A percentile compares a stretch with the other conserved stretches of the same genome.
These are phyloP conservation scores for Penicillium concentricum DNA, from an alignment of 2,329 filamentous ascomycete species.

Conservation along the genomic window DNA sequence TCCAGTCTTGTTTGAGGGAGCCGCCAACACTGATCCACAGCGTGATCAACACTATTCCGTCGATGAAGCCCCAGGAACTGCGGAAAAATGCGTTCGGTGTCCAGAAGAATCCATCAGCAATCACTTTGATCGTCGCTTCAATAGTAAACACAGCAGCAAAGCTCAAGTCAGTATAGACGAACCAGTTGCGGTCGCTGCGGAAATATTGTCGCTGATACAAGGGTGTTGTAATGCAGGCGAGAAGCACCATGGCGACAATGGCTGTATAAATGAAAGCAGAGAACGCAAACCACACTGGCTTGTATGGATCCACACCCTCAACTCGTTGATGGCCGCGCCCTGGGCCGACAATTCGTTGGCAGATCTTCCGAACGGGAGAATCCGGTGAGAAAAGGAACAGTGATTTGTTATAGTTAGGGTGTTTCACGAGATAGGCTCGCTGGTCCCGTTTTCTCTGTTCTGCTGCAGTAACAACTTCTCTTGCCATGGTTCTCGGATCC, in stretches of 20 bases:
- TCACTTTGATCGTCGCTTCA: constrained; percentile 86
- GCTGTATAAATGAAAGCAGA: constrained; percentile 91
- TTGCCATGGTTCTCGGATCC: constrained; percentile 84
- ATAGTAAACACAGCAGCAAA: constrained; percentile 84
- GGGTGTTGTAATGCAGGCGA: constrained; percentile 92
- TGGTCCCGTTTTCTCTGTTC: constrained; percentile 83
- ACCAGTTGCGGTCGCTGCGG: constrained; percentile 75
- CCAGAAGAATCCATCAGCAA: constrained; percentile 94
- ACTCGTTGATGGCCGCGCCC: constrained; percentile 83
- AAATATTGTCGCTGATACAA: constrained; percentile 91
- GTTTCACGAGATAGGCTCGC: constrained; percentile 79
- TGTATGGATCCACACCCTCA: constrained; percentile 85
- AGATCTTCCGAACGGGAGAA: constrained; percentile 76
- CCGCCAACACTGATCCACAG: constrained; percentile 94
- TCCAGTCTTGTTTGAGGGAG: constrained; percentile 75
- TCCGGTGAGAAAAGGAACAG: constrained; percentile 80
- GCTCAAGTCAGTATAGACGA: constrained; percentile 86
- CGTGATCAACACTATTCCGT: constrained; percentile 84
- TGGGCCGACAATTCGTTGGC: constrained; percentile 86
- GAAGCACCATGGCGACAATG: constrained; percentile 95
- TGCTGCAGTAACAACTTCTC: constrained; percentile 81
- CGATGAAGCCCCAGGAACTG: constrained; percentile 95
- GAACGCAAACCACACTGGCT: constrained; percentile 86
- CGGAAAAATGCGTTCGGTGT: constrained; percentile 97
- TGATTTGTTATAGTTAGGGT: constrained; percentile 90